Evolutionary conservation across 129 eudicot species (phyloP).

Genomic region (Gnaphalium uliginosum): DNA sequence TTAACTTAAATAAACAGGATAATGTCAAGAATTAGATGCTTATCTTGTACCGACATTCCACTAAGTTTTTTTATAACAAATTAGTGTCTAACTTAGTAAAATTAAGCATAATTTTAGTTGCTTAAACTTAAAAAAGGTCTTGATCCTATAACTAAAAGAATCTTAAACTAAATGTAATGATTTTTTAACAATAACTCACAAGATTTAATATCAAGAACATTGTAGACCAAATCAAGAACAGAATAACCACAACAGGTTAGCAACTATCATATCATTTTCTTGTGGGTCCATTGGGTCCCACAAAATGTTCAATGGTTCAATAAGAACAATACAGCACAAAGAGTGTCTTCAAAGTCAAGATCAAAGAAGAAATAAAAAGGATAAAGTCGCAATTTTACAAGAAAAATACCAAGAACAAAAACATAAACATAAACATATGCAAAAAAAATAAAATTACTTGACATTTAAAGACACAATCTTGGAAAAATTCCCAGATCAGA

Average conservation of each 20-base stretch:
- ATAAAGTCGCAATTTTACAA: background rate
- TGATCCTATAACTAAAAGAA: constrained; percentile 11
- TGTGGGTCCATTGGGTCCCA: constrained; percentile 26
- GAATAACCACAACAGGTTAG: background rate
- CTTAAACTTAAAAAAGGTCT: background rate
- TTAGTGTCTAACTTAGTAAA: constrained; percentile 5
- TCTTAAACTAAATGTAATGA: constrained; percentile 13
- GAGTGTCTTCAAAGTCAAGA: constrained; percentile 44
- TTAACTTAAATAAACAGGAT: constrained; percentile 17
- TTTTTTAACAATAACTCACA: constrained; percentile 6
- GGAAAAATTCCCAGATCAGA: constrained; percentile 5
- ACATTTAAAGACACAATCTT: background rate
- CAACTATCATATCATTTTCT: constrained; percentile 17
- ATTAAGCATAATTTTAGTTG: background rate
- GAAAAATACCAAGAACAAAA: background rate
- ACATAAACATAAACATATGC: constrained; percentile 3
- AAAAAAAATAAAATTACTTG: background rate
- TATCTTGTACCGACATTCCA: constrained; percentile 41
- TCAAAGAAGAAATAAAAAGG: constrained; percentile 20
- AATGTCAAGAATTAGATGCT: constrained; percentile 37
- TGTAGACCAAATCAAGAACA: constrained; percentile 22
- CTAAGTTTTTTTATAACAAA: constrained; percentile 16
- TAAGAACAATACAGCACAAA: constrained; percentile 19
- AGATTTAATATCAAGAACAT: constrained; percentile 21
- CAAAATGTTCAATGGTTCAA: constrained; percentile 17